These are phyloP conservation scores for Candida glucosophila DNA, from an alignment of 1,139 yeast genomes.

Conservation along the genomic window DNA sequence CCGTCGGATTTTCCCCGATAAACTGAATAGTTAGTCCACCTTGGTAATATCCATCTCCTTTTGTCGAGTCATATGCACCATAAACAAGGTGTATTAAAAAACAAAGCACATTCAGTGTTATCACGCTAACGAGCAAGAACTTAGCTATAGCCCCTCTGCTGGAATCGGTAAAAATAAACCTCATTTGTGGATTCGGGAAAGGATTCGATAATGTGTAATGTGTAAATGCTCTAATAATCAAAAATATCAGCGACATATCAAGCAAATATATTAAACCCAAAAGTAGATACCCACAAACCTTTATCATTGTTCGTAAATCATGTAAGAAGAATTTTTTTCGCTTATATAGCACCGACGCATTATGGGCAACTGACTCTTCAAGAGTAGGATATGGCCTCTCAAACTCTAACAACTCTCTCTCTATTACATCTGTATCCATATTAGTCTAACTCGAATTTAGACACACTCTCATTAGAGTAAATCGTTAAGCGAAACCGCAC, in stretches of 20 bases:
- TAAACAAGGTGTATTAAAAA: conserved; percentile 19
- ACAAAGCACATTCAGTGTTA: conserved; percentile 18
- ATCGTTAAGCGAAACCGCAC: too few species aligned
- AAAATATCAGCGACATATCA: conserved; percentile 24
- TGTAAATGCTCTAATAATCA: conserved; percentile 17
- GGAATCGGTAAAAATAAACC: conserved; percentile 15
- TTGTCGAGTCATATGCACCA: conserved; percentile 15
- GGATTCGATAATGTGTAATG: conserved; percentile 27
- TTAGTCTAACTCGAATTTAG: too few species aligned
- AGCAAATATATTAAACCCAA: conserved; percentile 25
- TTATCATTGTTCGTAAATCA: conserved; percentile 23
- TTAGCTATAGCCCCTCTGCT: conserved; percentile 19
- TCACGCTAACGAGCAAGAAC: conserved; percentile 17
- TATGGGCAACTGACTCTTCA: conserved; percentile 28
- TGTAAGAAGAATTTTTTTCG: conserved; percentile 30
- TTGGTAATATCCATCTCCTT: conserved; percentile 15
- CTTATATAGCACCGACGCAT: conserved; percentile 28
- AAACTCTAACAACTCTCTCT: conserved; percentile 20
- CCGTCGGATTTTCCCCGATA: conserved; percentile 32
- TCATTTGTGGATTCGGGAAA: conserved; percentile 9
- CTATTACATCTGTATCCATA: too few species aligned
- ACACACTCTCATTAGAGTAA: too few species aligned
- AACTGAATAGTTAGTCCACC: conserved; percentile 33
- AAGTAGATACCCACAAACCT: conserved; percentile 21
- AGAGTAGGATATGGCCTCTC: conserved; percentile 25